These are phyloP conservation scores for Fraxinus anomala DNA, from an alignment of 257 asterid genomes.

Conservation along the genomic window DNA sequence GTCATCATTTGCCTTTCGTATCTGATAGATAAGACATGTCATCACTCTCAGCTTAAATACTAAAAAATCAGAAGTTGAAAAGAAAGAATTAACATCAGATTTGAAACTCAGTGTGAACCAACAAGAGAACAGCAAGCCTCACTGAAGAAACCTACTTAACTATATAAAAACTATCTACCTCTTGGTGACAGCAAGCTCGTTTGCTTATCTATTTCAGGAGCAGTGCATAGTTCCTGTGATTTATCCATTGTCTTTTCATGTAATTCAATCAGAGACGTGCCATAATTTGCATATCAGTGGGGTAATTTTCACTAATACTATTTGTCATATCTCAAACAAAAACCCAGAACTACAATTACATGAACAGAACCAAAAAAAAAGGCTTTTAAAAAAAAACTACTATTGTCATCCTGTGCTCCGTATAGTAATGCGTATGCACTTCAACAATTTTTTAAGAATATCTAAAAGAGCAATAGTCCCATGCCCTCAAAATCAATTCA, in stretches of 20 bases:
- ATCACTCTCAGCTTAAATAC: neutral
- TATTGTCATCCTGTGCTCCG: neutral
- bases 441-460: neutral
- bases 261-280: neutral
- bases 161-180: neutral
- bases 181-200: neutral
- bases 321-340: neutral
- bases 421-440: neutral
- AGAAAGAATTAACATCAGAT: neutral
- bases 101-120: neutral
- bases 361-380: neutral
- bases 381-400: neutral
- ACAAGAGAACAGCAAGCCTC: neutral
- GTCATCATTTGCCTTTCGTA: constrained; percentile 65
- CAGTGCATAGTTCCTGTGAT: neutral
- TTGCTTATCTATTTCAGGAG: neutral
- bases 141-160: neutral
- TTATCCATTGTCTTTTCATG: neutral
- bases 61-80: neutral
- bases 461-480: neutral
- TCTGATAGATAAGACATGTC: constrained; percentile 40
- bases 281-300: neutral
- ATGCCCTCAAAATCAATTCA: neutral
- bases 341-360: neutral
- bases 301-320: neutral